Evolutionary conservation across 2,329 filamentous ascomycete species (phyloP), one percentile per base, ranked within the genome.

Genomic region (Plenodomus biglobosus): DNA sequence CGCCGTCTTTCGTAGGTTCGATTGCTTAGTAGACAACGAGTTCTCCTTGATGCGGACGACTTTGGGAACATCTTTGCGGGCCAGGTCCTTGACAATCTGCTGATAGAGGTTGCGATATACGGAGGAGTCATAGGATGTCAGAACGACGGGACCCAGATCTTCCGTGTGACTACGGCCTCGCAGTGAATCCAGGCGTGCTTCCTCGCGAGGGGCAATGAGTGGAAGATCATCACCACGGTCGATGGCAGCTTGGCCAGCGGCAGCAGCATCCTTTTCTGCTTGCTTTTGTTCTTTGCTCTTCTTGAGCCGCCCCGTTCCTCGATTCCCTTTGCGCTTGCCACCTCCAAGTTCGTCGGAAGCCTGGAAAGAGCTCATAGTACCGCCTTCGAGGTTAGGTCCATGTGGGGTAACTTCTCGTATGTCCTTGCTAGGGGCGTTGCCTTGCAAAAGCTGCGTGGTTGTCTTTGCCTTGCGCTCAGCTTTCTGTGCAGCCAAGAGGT

Each of bases 1-100:
- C 13, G 92, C 94, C 0, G 94, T 99, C 80, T 99, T 99, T 70
- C 95, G 94, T 40, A 96, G 82, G 63, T 99, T 99, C n/a, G 92
- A 95, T 44, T 88, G 84, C 69, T 95, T 95, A 32, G 87, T 95
- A 8, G 85, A 83, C 49, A 92, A 85, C 0, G 92, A 96, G 59
- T 90, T 87, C 46, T 86, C 84, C 46, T 95, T 95, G 69, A 96
- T 81, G 59, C 94, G 90, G 70, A 85, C 91, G 0, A 95, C 89
- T 76, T 96, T 97, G 65, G 88, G 89, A 52, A 96, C 88, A 70
- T 96, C 91, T 70, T 96, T 96, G 52, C 90, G 85, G 2, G 92
- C 90, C 62, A 99, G 85, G 66, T 99, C 94, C 56, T 92, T 88
- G 86, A 90, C 95, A 58, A 97, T 97, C 71, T 96, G 91, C 65